Base-by-base conservation (phyloP, 1,139 yeast species). In the Pichia cactophila region DNA sequence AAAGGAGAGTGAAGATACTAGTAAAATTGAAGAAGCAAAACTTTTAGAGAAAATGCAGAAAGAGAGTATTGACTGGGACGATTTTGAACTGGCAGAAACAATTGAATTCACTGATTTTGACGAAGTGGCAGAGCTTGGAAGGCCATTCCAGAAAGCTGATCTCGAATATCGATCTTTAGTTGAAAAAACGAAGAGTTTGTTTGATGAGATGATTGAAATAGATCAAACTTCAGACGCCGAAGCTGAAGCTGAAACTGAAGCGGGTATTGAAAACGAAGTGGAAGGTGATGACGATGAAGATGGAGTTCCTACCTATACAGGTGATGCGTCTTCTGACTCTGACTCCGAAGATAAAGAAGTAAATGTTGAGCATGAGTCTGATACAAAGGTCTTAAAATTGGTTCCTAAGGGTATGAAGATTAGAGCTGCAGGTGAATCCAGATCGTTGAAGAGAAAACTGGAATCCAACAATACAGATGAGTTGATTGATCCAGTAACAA, bases 61-160 rank as follows among this genome's bases (percentile, higher is more conserved):
- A 66, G 90, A 94, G 0, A 78, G 84, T 33, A 83, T 88, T 28
- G 90, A 90, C 65, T 92, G 98, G 98, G 83, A 83, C 53, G 87
- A 86, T 54, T 89, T 89, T 61, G 70, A 74, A 2, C 71, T 88
- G 17, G 85, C 86, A 4, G 89, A 83, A 45, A 80, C 83, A 1
- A 72, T 88, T 12, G 78, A 75, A 48, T 84, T 89, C 58, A 80
- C 79, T 38, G 81, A 80, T 2, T 71, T 81, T 1, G 96, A 87
- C 62, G 72, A 74, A 49, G 80, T 76, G 16, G 74, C 77, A 9
- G 84, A 79, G 47, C 68, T 85, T 50, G 79, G 85, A 1, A 65
- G 70, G 2, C 92, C 96, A 0, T 60, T 83, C 50, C 68, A 73
- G n/a, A 62, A 80, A 52, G 73, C 78, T 6, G 84, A 82, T 41